Evolutionary conservation across 2,329 filamentous ascomycete species (phyloP).

Genomic region (Raffaelea arxii): DNA sequence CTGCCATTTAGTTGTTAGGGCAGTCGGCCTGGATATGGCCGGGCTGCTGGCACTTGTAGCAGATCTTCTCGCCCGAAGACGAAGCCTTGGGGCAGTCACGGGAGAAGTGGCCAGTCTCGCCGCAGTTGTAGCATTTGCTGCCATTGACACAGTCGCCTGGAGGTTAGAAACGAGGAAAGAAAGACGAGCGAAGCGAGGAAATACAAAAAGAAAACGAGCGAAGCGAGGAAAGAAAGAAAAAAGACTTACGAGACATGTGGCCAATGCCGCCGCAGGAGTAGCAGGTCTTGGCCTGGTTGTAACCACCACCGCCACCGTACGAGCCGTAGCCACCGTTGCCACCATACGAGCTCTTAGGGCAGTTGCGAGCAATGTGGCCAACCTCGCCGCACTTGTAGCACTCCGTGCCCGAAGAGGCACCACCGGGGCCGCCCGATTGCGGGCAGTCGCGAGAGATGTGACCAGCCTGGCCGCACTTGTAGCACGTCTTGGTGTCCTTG

Average conservation of each 20-base stretch:
- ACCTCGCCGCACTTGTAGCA: conserved; percentile 98
- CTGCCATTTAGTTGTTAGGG: conserved; percentile 61
- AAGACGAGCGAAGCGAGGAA: no score
- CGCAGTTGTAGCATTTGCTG: conserved; percentile 99
- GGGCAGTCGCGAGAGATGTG: conserved; percentile 89
- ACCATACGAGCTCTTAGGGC: conserved; percentile 54
- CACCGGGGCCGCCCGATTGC: conserved; percentile 32
- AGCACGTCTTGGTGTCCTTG: conserved; percentile 76
- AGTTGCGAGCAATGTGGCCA: conserved; percentile 93
- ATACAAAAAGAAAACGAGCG: no score
- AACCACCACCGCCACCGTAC: conserved; percentile 33
- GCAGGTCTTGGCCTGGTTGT: conserved; percentile 61
- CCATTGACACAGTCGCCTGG: conserved; percentile 88
- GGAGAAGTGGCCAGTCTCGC: conserved; percentile 87
- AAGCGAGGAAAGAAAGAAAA: not conserved
- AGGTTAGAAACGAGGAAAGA: no score
- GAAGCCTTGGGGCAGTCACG: conserved; percentile 94
- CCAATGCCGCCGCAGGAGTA: conserved; percentile 97
- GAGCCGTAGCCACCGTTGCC: conserved; percentile 36
- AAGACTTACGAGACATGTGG: conserved; percentile 76
- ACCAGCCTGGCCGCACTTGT: conserved; percentile 70
- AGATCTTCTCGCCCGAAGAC: conserved; percentile 80
- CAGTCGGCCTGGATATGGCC: conserved; percentile 92
- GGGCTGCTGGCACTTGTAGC: conserved; percentile 84
- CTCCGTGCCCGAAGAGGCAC: conserved; percentile 48